These are phyloP conservation scores for Simplicillium sp. DNA, from an alignment of 2,329 filamentous ascomycete genomes.

Conservation along the genomic window DNA sequence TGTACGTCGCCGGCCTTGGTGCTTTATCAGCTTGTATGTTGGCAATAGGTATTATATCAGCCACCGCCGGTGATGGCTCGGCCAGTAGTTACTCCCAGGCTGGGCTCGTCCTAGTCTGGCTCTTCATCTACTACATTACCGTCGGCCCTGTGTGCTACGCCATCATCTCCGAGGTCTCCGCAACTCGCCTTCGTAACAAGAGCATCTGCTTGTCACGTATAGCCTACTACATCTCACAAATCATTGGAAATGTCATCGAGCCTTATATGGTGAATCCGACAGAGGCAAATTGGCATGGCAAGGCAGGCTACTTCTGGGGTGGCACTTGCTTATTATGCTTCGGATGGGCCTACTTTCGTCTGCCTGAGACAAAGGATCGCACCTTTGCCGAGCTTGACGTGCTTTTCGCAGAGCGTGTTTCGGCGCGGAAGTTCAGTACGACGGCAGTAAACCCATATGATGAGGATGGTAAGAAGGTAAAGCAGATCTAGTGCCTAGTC, in stretches of 20 bases:
- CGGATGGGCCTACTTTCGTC: background rate
- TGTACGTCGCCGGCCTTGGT: no score
- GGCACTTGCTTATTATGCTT: background rate
- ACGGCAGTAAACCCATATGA: slow-evolving; percentile 1
- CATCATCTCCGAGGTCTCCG: background rate
- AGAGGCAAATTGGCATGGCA: background rate
- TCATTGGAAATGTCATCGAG: background rate
- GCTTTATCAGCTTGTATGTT: no score
- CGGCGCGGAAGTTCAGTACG: background rate
- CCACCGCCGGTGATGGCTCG: no score
- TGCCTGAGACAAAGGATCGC: background rate
- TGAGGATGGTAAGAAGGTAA: no score
- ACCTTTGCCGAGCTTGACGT: background rate
- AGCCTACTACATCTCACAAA: background rate
- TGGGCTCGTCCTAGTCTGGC: background rate
- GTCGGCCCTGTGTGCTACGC: background rate
- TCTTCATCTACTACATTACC: background rate
- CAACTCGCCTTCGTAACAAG: background rate
- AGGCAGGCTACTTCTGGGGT: background rate
- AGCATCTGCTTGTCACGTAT: background rate
- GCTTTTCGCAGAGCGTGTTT: background rate
- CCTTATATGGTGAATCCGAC: background rate
- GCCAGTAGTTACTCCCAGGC: background rate
- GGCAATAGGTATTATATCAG: no score
- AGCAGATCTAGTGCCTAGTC: no score